Base-by-base conservation (phyloP, 768 basidiomycete species). In the Omphalotus guepiniiformis region DNA sequence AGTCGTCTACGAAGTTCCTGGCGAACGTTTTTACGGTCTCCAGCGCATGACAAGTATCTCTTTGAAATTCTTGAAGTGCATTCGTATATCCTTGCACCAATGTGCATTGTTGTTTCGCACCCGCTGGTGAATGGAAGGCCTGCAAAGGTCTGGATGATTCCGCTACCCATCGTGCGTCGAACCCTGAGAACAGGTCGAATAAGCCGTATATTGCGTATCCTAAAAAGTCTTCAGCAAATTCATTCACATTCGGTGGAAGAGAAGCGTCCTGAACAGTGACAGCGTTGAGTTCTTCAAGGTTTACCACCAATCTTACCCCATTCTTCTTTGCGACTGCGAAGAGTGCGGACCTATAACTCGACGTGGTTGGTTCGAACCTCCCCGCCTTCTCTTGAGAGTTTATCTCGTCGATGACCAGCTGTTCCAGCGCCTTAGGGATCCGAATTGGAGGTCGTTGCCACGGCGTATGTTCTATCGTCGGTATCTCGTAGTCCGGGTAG, bases 51-150 rank as follows among this genome's bases (percentile, higher is more conserved):
- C 34, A 23, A 18, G 23, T 21, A 1, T 30, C 15, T 8, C 30
- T 13, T 25, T 44, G 42, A 29, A 44, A 44, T 32, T 44, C 42
- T 3, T 53, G 47, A 13, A 49, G 15, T 2, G 47, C 41, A 23
- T 53, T 53, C 0, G 42, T 48, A 21, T 44, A 53, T 8, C 51
- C 51, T 18, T 53, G 51, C 6, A 48, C 51, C 27, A 53, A 13
- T 2, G 48, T 53, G 11, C 19, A 21, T 27, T 53, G 51, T 13
- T 53, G 51, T 25, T 46, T 43, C 39, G 51, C 35, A 13, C 51
- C 51, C 18, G 13, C 28, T 1, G 47, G 51, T 3, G 51, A 53
- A 27, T 49, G 42, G 19, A 53, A 50, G 0, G 49, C 53, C 19
- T 39, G 45, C 7, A 53, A n/a, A 2, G 53, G 44, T 2, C 49